Evolutionary conservation across 352 stramenopile species (phyloP), one percentile per base, ranked within the genome.

Genomic region (Phytophthora capsici): DNA sequence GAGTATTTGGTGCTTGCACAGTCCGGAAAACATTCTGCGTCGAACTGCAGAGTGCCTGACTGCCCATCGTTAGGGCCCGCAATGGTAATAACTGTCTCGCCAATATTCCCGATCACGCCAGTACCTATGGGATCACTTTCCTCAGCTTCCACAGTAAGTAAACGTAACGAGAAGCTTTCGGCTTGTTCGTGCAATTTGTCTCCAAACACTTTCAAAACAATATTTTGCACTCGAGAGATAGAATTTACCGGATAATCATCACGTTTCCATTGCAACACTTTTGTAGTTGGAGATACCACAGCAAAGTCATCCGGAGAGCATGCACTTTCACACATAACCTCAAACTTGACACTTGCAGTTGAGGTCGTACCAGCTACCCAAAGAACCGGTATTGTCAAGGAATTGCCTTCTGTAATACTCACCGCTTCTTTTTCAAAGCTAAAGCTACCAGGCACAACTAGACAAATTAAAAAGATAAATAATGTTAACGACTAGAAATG

Each of bases 1-100:
- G 58, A 57, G 55, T 92, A 92, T 44, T 69, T 79, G 5, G 37
- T 60, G 28, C 79, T 84, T 1, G 50, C 48, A 28, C 86, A 94
- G 20, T 62, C 75, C 2, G 82, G 77, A 58, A 92, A 93, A 26
- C 86, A 94, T n/a, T 84, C 69, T 0, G 82, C 72, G 26, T 84
- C 69, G 9, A 94, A 89, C 53, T 91, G 84, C 12, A 89, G 54
- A 3, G 74, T 61, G 4, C 86, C 86, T 0, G 72, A 49, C 23
- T 58, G 73, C 1, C 74, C 81, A 52, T 93, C 60, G 36, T 93
- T 93, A 2, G 84, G 84, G 1, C 84, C 84, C 28, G 57, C 50
- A 20, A 93, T 91, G 13, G 67, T 81, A 13, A 91, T 71, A 9
- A 72, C n/a, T 10, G 87, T 52, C 45, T 86, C 59, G 4, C 55